Percentiles rank a stretch among this genome's conserved stretches.
Conservation (phyloP, 176 grass and related monocot species). For the Ensete glaucum region DNA sequence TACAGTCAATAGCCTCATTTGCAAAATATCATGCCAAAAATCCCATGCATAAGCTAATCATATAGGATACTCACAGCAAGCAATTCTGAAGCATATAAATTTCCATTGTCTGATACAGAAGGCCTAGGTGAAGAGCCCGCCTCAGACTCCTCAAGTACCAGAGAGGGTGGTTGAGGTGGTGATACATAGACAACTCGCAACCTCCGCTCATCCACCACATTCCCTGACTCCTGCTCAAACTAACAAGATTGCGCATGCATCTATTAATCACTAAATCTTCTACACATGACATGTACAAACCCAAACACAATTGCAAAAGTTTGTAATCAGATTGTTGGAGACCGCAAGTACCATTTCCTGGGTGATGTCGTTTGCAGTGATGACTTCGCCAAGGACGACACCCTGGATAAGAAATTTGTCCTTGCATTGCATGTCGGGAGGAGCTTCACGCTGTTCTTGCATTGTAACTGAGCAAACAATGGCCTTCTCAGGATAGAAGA, state of each 20-base stretch:
- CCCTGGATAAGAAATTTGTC: constrained; percentile 66
- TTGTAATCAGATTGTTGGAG: neutral
- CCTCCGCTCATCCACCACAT: constrained; percentile 37
- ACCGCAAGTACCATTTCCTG: constrained; percentile 28
- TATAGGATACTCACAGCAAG: constrained; percentile 26
- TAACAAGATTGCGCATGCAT: constrained; percentile 9
- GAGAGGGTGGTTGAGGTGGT: constrained; percentile 30
- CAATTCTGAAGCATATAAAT: constrained; percentile 31
- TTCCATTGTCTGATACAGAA: constrained; percentile 23
- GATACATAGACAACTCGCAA: constrained; percentile 45
- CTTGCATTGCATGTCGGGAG: constrained; percentile 66
- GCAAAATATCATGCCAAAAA: constrained; percentile 2
- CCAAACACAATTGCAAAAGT: neutral
- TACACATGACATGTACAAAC: neutral
- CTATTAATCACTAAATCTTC: neutral
- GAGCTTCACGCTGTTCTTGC: constrained; percentile 37
- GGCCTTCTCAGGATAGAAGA: neutral
- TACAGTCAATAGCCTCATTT: constrained; percentile 9
- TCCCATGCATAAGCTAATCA: neutral
- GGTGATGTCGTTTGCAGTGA: constrained; percentile 37
- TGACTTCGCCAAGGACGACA: constrained; percentile 23
- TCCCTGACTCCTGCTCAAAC: constrained; percentile 36
- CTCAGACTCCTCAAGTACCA: constrained; percentile 40
- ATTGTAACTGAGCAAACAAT: constrained; percentile 45
- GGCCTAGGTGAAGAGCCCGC: constrained; percentile 32